These are phyloP conservation scores for Cytidiella melzeri DNA, from an alignment of 768 basidiomycete genomes.

Conservation along the genomic window DNA sequence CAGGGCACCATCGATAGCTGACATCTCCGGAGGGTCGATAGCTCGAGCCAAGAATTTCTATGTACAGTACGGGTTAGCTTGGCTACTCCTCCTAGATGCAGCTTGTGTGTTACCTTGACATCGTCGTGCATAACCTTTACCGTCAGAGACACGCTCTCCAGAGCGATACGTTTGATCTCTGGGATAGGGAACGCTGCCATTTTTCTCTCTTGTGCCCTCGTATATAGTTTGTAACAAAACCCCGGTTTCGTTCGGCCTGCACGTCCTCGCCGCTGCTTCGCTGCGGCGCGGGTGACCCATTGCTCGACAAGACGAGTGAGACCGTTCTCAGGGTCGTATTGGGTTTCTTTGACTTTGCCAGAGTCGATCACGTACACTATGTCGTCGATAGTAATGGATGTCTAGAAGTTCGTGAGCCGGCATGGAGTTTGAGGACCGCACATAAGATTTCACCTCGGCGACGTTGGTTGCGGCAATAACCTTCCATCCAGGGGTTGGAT, in stretches of 20 bases:
- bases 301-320: slow-evolving; percentile 74
- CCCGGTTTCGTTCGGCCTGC: slow-evolving; percentile 85
- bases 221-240: slow-evolving; percentile 85
- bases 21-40: slow-evolving; percentile 75
- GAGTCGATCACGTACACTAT: slow-evolving; percentile 80
- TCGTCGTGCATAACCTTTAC: slow-evolving; percentile 81
- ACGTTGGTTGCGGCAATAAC: slow-evolving; percentile 89
- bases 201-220: slow-evolving; percentile 58
- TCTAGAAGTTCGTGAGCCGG: slow-evolving; percentile 36
- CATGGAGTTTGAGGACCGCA: neutral
- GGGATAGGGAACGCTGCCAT: slow-evolving; percentile 75
- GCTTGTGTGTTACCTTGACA: slow-evolving; percentile 51
- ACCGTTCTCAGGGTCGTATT: slow-evolving; percentile 62
- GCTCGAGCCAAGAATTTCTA: slow-evolving; percentile 66
- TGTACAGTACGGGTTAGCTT: too few species aligned
- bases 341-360: slow-evolving; percentile 82
- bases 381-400: slow-evolving; percentile 89
- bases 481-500: slow-evolving; percentile 61
- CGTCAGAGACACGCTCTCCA: slow-evolving; percentile 76
- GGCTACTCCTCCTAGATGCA: too few species aligned
- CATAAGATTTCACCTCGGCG: slow-evolving; percentile 57
- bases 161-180: slow-evolving; percentile 81
- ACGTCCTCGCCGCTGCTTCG: slow-evolving; percentile 79
- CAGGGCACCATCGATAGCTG: slow-evolving; percentile 76
- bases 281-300: slow-evolving; percentile 75